Evolutionary conservation across 257 asterid genomes (phyloP).

Genomic region (Plantago ovata): DNA sequence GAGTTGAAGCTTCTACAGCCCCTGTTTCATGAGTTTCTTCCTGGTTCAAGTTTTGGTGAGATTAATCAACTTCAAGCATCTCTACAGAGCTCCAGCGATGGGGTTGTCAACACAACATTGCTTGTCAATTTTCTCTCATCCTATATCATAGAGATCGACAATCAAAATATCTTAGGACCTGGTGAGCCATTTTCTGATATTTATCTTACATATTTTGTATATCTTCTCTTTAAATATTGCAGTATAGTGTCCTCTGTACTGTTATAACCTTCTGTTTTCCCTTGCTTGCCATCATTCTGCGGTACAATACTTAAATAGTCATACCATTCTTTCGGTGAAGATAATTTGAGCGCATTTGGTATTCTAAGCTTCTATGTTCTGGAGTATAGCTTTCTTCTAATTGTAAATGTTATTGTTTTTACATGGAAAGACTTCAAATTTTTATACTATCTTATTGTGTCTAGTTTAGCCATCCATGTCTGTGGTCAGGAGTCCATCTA

Average conservation of each 20-base stretch:
- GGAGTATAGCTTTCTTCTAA: not conserved
- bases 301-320: not conserved
- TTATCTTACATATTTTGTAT: not conserved
- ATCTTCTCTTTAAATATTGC: constrained; percentile 3
- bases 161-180: constrained; percentile 66
- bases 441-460: too few relatives aligned
- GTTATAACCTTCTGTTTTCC: constrained; percentile 14
- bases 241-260: constrained; percentile 8
- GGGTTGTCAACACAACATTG: constrained; percentile 78
- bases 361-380: too few relatives aligned
- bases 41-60: constrained; percentile 72
- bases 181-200: constrained; percentile 55
- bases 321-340: not conserved
- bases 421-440: too few relatives aligned
- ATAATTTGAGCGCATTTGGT: not conserved
- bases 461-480: too few relatives aligned
- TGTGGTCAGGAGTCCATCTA: too few relatives aligned
- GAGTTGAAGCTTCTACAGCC: constrained; percentile 87
- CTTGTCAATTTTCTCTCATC: constrained; percentile 75
- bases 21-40: constrained; percentile 81
- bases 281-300: constrained; percentile 14
- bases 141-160: constrained; percentile 78
- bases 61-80: constrained; percentile 62
- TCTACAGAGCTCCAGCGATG: constrained; percentile 56
- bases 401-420: not conserved